Base-by-base conservation (phyloP, 2,329 filamentous ascomycete species). In the Blumeria graminis region DNA sequence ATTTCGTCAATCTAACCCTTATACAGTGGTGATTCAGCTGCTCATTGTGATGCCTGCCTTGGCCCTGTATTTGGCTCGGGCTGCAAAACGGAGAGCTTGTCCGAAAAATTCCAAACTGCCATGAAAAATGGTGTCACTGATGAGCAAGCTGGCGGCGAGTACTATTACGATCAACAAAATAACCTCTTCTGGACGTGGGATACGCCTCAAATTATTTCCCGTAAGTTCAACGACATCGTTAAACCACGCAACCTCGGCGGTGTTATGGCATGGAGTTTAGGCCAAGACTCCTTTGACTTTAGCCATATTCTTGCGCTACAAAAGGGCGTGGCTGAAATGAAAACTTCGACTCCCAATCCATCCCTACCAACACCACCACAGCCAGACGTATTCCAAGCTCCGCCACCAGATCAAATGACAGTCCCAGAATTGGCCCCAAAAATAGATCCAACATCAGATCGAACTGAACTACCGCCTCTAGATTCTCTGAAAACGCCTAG, bases 111-210 rank as follows among this genome's bases (percentile, higher is more conserved):
- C 64, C 66, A 70, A n/a, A 71, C 69, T 9, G 82, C 84, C 0
- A 65, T 71, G 56, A 62, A 67, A 0, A 60, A 74, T 11, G 80
- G 80, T 0, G 64, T 65, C 46, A 78, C 77, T 22, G 83, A 87
- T 60, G 66, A 73, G 1, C 61, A 68, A 1, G 68, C 69, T 1
- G 83, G 82, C 16, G 84, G 81, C 0, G 74, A 80, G 64, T 86
- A 82, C 65, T 86, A 77, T 67, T 84, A 76, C 71, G 84, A 88
- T 63, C 58, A 64, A 0, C 59, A 69, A 3, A 71, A 77, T 60
- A 68, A 74, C 55, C 63, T 81, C 34, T 88, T 83, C 74, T 88
- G 84, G 84, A 81, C 81, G 0, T 87, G 80, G 71, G 84, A 88
- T 58, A 83, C 80, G 0, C 71, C 74, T 0, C 71, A 71, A 6